phyloP scores from a whole-genome alignment of 495 filamentous ascomycete species.

The Trichocladium uniseriatum region DNA sequence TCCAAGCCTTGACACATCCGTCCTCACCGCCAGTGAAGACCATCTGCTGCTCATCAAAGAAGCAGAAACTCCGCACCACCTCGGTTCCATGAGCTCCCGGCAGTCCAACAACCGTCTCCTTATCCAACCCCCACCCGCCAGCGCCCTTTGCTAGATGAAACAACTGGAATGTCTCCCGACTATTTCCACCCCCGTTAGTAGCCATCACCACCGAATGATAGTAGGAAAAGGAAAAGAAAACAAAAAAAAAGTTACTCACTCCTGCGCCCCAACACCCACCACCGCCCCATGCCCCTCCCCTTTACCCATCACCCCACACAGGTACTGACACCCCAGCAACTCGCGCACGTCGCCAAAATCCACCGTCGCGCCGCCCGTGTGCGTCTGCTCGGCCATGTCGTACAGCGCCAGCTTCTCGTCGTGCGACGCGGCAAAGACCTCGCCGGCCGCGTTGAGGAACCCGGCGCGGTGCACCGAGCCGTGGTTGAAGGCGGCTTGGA shows the following conservation, averaged over 20 bases:
- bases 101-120: conserved; percentile 52
- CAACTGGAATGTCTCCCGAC: conserved; percentile 57
- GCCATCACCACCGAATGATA: neutral
- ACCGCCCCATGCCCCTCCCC: conserved; percentile 47
- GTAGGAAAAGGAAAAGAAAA: neutral
- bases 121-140: conserved; percentile 52
- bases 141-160: conserved; percentile 50
- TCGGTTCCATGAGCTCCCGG: conserved; percentile 76
- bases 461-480: conserved; percentile 77
- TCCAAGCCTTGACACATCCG: conserved; percentile 61
- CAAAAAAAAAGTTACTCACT: conserved; percentile 32
- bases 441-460: conserved; percentile 54
- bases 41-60: conserved; percentile 59
- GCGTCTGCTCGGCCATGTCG: conserved; percentile 46
- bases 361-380: conserved; percentile 45
- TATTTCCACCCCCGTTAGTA: conserved; percentile 22
- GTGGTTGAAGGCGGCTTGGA: conserved; percentile 83
- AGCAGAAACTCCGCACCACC: conserved; percentile 68
- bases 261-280: conserved; percentile 52
- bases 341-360: conserved; percentile 71
- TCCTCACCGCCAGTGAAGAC: conserved; percentile 77
- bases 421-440: conserved; percentile 68
- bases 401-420: conserved; percentile 77
- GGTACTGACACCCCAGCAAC: conserved; percentile 68
- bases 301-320: conserved; percentile 58